A percentile compares a stretch with the other conserved stretches of the same genome.
phyloP scores from a whole-genome alignment of 1,284 basidiomycete genomes.

The Cryptococcus maquisensis region DNA sequence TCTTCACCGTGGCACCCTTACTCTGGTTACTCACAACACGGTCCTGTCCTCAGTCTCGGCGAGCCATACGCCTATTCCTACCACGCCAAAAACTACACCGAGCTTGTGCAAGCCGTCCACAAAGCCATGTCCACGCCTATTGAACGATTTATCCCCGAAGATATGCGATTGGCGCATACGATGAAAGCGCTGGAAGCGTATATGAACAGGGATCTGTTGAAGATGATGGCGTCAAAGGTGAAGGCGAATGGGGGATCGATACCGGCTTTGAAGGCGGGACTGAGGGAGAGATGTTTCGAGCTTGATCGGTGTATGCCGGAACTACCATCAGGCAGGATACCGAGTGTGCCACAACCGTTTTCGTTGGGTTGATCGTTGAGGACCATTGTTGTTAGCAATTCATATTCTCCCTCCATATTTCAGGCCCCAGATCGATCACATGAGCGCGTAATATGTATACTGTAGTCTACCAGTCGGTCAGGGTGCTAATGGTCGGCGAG shows the following conservation, averaged over 20 bases:
- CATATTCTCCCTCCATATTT: too few relatives aligned
- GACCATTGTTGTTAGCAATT: too few relatives aligned
- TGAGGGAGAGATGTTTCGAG: slow-evolving; percentile 25
- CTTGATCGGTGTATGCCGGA: slow-evolving; percentile 15
- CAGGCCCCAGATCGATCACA: too few relatives aligned
- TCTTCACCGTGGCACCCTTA: slow-evolving; percentile 17
- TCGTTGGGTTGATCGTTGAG: too few relatives aligned
- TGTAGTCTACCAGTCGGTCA: too few relatives aligned
- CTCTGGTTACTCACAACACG: slow-evolving; percentile 12
- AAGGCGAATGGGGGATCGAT: slow-evolving; percentile 16
- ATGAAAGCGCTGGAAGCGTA: slow-evolving; percentile 14
- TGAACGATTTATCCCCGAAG: slow-evolving; percentile 18
- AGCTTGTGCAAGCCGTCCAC: neutral
- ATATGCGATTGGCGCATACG: slow-evolving; percentile 26
- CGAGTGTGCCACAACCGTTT: too few relatives aligned
- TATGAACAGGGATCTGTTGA: slow-evolving; percentile 28
- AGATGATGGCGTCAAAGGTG: slow-evolving; percentile 18
- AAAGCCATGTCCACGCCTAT: neutral
- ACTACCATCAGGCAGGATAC: too few relatives aligned
- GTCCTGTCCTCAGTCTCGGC: slow-evolving; percentile 19
- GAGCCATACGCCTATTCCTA: slow-evolving; percentile 21
- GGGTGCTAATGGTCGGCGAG: too few relatives aligned
- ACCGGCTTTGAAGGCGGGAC: slow-evolving; percentile 14
- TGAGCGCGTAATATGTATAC: too few relatives aligned
- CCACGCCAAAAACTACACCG: neutral